Evolutionary conservation across 345 rosid genomes (phyloP).

Genomic region (Eucalyptus marginata): DNA sequence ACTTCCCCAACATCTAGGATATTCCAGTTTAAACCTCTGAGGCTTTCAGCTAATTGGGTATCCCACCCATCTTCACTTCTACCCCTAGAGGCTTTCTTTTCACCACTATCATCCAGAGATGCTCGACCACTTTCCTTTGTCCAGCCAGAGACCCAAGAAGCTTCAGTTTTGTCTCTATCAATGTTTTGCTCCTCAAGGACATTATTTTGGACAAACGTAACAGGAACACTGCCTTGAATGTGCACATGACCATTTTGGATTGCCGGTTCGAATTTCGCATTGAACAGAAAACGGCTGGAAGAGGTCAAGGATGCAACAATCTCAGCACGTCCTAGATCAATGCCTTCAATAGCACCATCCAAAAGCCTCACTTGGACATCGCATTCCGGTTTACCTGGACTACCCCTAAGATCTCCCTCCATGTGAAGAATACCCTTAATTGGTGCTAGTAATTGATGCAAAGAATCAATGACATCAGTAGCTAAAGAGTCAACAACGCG

Average conservation of each 20-base stretch:
- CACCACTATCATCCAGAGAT: conserved; percentile 28
- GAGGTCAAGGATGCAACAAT: conserved; percentile 90
- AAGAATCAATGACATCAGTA: conserved; percentile 66
- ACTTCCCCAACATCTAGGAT: conserved; percentile 94
- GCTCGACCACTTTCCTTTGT: conserved; percentile 53
- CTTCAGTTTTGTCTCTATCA: conserved; percentile 39
- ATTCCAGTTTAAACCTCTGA: conserved; percentile 83
- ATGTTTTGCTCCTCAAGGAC: conserved; percentile 47
- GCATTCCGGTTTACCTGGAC: conserved; percentile 89
- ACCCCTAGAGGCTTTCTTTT: conserved; percentile 55
- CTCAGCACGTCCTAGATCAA: conserved; percentile 95
- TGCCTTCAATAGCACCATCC: conserved; percentile 94
- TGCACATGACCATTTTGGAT: conserved; percentile 96
- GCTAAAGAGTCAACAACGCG: conserved; percentile 92
- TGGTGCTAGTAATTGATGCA: conserved; percentile 76
- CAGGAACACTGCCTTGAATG: conserved; percentile 92
- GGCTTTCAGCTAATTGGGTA: conserved; percentile 78
- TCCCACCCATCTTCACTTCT: conserved; percentile 87
- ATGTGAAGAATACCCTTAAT: conserved; percentile 88
- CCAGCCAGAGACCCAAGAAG: conserved; percentile 67
- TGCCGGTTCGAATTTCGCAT: conserved; percentile 85
- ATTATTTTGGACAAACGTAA: conserved; percentile 53
- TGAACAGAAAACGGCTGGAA: conserved; percentile 81
- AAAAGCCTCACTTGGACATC: conserved; percentile 92
- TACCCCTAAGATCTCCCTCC: conserved; percentile 99